Evolutionary conservation across 192 early-diverging fungal genomes (phyloP).

Genomic region (Coemansia sp.): DNA sequence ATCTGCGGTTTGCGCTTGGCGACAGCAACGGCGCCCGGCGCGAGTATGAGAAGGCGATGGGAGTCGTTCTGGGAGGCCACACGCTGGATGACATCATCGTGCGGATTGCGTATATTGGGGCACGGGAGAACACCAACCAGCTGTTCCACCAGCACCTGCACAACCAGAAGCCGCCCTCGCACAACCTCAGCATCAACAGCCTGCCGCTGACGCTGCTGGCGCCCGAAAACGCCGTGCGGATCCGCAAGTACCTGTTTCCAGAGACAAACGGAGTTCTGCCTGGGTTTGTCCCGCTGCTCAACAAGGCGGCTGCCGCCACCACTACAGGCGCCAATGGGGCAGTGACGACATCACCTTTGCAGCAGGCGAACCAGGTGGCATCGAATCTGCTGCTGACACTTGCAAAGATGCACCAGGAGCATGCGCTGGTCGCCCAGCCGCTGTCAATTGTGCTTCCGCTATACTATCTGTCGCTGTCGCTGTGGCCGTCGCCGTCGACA

Average conservation of each 20-base stretch:
- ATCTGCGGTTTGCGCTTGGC: constrained; percentile 74
- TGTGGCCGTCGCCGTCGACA: constrained; percentile 82
- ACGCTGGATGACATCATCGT: constrained; percentile 50
- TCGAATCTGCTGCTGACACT: constrained; percentile 72
- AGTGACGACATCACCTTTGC: constrained; percentile 28
- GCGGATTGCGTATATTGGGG: constrained; percentile 45
- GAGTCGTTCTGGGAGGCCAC: constrained; percentile 64
- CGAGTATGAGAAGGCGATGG: constrained; percentile 83
- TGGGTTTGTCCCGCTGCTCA: constrained; percentile 51
- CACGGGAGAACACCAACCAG: constrained; percentile 44
- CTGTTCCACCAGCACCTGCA: constrained; percentile 44
- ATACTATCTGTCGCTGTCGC: constrained; percentile 79
- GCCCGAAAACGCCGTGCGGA: constrained; percentile 63
- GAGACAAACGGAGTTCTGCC: constrained; percentile 69
- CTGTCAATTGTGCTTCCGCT: constrained; percentile 72
- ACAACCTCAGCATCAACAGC: constrained; percentile 21
- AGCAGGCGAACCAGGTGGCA: constrained; percentile 51
- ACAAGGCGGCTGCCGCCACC: constrained; percentile 48
- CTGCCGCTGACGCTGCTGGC: constrained; percentile 62
- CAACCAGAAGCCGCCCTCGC: constrained; percentile 24
- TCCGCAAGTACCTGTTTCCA: constrained; percentile 60
- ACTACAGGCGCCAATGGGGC: constrained; percentile 18
- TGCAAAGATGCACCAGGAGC: constrained; percentile 88
- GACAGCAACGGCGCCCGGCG: constrained; percentile 67
- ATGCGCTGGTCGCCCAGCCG: constrained; percentile 56